Evolutionary conservation across 441 rosid genomes (phyloP).

Genomic region (Populus trichocarpa): DNA sequence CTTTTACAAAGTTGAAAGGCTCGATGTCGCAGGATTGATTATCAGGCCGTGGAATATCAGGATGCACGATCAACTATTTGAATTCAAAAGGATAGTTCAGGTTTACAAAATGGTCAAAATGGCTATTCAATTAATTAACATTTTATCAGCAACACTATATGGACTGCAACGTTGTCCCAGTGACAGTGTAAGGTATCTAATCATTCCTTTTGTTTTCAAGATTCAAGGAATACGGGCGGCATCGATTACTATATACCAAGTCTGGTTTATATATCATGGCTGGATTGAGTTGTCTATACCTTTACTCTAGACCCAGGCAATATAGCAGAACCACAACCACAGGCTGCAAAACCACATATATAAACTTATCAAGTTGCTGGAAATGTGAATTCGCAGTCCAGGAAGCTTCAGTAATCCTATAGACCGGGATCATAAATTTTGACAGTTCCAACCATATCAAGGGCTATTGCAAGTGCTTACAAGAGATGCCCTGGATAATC

Average conservation of each 20-base stretch:
- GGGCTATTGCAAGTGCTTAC: slow-evolving; percentile 43
- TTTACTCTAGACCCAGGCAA: no score
- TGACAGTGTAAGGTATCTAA: not conserved
- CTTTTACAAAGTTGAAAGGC: not conserved
- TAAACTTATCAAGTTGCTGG: no score
- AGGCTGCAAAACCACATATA: no score
- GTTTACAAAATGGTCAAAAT: not conserved
- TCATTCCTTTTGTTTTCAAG: not conserved
- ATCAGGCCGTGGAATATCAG: not conserved
- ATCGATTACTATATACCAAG: not conserved
- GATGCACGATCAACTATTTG: not conserved
- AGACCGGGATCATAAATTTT: slow-evolving; percentile 35
- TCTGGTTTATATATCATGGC: not conserved
- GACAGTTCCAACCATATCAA: slow-evolving; percentile 49
- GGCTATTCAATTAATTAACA: not conserved
- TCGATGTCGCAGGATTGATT: not conserved
- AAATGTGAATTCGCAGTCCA: not conserved
- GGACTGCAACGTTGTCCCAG: not conserved
- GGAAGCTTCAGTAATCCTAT: not conserved
- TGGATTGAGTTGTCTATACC: no score
- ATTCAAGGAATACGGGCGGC: not conserved
- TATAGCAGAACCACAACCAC: no score
- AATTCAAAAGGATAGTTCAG: not conserved
- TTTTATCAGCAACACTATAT: not conserved
- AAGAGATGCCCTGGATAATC: slow-evolving; percentile 42